These are phyloP conservation scores for Noccaea caerulescens DNA, from an alignment of 345 rosid genomes.

Conservation along the genomic window DNA sequence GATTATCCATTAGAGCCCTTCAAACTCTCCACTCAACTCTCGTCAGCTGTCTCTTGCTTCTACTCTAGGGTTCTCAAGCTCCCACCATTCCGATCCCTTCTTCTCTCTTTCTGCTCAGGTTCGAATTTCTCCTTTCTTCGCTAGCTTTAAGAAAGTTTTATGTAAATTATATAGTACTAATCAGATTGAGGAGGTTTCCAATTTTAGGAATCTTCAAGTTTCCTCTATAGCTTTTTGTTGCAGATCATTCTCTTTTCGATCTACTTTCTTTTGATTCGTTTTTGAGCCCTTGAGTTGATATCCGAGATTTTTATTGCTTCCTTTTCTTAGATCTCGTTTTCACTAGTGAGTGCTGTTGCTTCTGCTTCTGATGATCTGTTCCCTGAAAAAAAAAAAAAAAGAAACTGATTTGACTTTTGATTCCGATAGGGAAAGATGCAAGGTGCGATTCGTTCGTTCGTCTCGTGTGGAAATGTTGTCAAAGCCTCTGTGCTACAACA, in stretches of 20 bases:
- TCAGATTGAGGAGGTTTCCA: constrained; percentile 14
- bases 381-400: too few species aligned
- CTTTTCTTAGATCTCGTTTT: not conserved
- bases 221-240: not conserved
- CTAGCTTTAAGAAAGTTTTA: not conserved
- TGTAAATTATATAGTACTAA: not conserved
- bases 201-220: constrained; percentile 13
- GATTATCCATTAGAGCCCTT: constrained; percentile 34
- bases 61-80: constrained; percentile 29
- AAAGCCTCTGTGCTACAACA: constrained; percentile 61
- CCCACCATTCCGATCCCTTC: constrained; percentile 20
- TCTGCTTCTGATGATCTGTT: not conserved
- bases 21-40: constrained; percentile 41
- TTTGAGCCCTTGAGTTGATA: not conserved
- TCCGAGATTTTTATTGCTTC: not conserved
- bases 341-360: not conserved
- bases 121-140: constrained; percentile 6
- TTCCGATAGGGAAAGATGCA: constrained; percentile 57
- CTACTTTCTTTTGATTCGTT: constrained; percentile 17
- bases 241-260: constrained; percentile 24
- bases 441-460: constrained; percentile 52
- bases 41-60: constrained; percentile 38
- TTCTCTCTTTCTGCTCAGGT: constrained; percentile 33
- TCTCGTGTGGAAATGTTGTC: constrained; percentile 57
- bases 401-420: not conserved